These are phyloP conservation scores for Crithidia mellificae DNA, from an alignment of 208 protist species.

Conservation along the genomic window DNA sequence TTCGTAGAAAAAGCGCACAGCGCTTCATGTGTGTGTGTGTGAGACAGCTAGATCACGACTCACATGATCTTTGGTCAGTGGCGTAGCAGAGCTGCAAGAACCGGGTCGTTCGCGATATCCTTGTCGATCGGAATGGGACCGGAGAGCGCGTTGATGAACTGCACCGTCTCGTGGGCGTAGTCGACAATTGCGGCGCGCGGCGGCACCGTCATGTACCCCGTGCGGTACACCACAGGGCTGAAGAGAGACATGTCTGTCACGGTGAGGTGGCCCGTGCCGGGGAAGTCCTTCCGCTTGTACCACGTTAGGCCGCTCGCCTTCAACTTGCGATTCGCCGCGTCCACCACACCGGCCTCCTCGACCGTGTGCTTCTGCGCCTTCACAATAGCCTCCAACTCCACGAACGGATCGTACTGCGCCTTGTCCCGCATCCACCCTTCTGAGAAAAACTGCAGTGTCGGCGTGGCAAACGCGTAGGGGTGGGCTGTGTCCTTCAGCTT, in stretches of 20 bases:
- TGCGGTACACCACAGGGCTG: slow-evolving; percentile 56
- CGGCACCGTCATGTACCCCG: slow-evolving; percentile 36
- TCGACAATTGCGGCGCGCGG: slow-evolving; percentile 47
- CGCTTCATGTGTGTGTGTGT: no score
- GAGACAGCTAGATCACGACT: no score
- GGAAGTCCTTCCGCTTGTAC: slow-evolving; percentile 32
- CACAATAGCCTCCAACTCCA: slow-evolving; percentile 22
- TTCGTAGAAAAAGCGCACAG: slow-evolving; percentile 1
- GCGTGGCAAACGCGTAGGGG: slow-evolving; percentile 43
- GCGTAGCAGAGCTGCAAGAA: slow-evolving; percentile 12
- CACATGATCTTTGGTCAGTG: no score
- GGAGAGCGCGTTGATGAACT: slow-evolving; percentile 39
- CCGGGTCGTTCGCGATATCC: slow-evolving; percentile 13
- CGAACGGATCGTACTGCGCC: slow-evolving; percentile 53
- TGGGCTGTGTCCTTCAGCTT: slow-evolving; percentile 30
- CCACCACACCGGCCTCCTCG: slow-evolving; percentile 24
- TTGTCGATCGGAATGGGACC: slow-evolving; percentile 19
- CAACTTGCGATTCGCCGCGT: slow-evolving; percentile 26
- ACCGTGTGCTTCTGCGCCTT: slow-evolving; percentile 32
- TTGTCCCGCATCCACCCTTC: slow-evolving; percentile 49
- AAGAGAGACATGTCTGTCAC: slow-evolving; percentile 59
- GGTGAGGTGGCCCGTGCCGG: slow-evolving; percentile 49
- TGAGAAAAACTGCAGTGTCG: slow-evolving; percentile 67
- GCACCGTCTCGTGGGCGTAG: slow-evolving; percentile 38
- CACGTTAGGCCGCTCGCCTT: slow-evolving; percentile 10